Conservation (phyloP, 352 stramenopile genomes). For the Peronosclerospora sorghi region DNA sequence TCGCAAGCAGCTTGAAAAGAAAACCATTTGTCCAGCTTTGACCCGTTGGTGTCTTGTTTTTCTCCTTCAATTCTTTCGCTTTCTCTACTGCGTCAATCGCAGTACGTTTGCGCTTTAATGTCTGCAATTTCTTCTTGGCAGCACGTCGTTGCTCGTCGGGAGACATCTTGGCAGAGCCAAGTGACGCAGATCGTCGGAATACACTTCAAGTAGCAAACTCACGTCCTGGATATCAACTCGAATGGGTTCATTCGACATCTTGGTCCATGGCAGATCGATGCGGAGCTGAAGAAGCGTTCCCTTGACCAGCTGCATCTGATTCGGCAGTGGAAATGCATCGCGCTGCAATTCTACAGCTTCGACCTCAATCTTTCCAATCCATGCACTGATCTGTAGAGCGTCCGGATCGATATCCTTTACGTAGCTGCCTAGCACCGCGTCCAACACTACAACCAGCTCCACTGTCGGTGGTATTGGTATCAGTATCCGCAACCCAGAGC, state of each 20-base stretch:
- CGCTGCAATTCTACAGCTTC: conserved; percentile 70
- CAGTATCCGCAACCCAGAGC: no score
- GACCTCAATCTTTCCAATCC: conserved; percentile 79
- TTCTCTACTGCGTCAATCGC: conserved; percentile 73
- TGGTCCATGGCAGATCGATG: conserved; percentile 69
- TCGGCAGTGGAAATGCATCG: conserved; percentile 55
- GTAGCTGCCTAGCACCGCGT: conserved; percentile 73
- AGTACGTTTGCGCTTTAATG: conserved; percentile 61
- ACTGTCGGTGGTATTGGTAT: no score
- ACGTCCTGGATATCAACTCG: conserved; percentile 69
- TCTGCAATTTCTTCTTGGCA: conserved; percentile 34
- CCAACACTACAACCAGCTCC: conserved; percentile 34
- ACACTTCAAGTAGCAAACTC: conserved; percentile 53
- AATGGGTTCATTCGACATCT: conserved; percentile 62
- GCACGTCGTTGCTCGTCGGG: conserved; percentile 15
- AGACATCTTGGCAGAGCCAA: conserved; percentile 2
- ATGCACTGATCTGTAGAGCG: conserved; percentile 74
- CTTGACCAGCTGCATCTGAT: conserved; percentile 57
- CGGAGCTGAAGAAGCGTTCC: conserved; percentile 62
- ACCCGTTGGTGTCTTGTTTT: conserved; percentile 14
- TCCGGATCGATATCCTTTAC: conserved; percentile 84
- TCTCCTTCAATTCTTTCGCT: conserved; percentile 48
- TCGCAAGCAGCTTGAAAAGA: conserved; percentile 67
- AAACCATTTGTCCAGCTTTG: conserved; percentile 63
- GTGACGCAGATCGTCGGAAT: conserved; percentile 16